Evolutionary conservation across 23 red algal genomes (phyloP).

Genomic region (Agarophyton chilense): DNA sequence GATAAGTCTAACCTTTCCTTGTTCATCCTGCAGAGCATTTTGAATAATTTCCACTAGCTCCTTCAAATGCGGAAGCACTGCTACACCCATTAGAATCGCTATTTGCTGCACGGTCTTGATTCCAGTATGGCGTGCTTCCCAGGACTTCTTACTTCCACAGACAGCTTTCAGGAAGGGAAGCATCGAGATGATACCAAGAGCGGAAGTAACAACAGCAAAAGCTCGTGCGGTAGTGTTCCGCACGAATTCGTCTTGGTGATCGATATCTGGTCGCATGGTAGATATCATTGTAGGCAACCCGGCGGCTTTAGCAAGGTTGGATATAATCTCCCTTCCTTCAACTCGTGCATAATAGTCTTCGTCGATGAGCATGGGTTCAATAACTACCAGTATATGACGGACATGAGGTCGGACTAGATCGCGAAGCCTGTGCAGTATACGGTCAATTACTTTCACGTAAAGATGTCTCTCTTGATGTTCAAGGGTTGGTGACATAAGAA

Average conservation of each 20-base stretch:
- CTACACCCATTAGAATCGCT: constrained; percentile 82
- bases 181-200: constrained; percentile 86
- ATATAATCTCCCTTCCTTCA: constrained; percentile 91
- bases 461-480: constrained; percentile 94
- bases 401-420: constrained; percentile 88
- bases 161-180: constrained; percentile 89
- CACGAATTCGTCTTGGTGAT: constrained; percentile 94
- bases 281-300: constrained; percentile 91
- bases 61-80: constrained; percentile 79
- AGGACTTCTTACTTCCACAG: constrained; percentile 87
- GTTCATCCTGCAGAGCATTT: constrained; percentile 79
- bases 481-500: constrained; percentile 84
- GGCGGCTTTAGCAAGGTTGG: constrained; percentile 88
- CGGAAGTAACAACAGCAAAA: constrained; percentile 89
- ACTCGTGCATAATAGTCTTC: constrained; percentile 90
- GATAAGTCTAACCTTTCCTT: constrained; percentile 83
- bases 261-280: constrained; percentile 94
- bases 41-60: constrained; percentile 83
- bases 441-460: constrained; percentile 87
- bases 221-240: constrained; percentile 92
- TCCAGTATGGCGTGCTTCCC: constrained; percentile 94
- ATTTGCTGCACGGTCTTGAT: constrained; percentile 89
- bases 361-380: constrained; percentile 93
- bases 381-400: constrained; percentile 91
- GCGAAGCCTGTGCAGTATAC: constrained; percentile 77